Percentiles rank a stretch among this genome's conserved stretches.
phyloP scores from a whole-genome alignment of 495 filamentous ascomycete genomes.

The Talaromyces trachyspermus region DNA sequence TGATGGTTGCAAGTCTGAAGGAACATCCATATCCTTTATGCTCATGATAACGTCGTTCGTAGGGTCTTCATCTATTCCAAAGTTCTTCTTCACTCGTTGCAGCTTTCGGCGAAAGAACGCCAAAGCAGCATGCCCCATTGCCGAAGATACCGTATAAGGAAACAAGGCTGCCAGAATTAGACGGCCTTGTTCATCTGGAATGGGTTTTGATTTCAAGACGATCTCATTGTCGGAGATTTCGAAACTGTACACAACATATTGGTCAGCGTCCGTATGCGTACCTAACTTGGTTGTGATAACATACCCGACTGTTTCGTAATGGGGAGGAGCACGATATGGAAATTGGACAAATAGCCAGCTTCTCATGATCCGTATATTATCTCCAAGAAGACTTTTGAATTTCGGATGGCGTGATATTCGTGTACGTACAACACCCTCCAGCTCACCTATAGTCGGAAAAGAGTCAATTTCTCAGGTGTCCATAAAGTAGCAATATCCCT shows the following conservation, averaged over 20 bases:
- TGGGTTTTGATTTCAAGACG: slow-evolving; percentile 40
- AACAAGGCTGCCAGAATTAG: slow-evolving; percentile 25
- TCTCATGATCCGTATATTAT: slow-evolving; percentile 36
- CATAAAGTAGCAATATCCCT: slow-evolving; percentile 4
- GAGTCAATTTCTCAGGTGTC: slow-evolving; percentile 2
- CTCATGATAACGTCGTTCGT: neutral
- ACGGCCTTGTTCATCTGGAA: slow-evolving; percentile 28
- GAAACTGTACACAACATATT: slow-evolving; percentile 36
- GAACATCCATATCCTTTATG: neutral
- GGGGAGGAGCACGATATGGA: slow-evolving; percentile 50
- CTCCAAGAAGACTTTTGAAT: slow-evolving; percentile 39
- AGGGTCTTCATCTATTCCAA: neutral
- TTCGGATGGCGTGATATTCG: slow-evolving; percentile 21
- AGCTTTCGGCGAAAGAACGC: slow-evolving; percentile 25
- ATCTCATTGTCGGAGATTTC: slow-evolving; percentile 47
- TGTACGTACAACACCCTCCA: slow-evolving; percentile 37
- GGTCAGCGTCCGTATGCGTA: neutral
- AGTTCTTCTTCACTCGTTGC: slow-evolving; percentile 15
- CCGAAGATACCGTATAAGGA: slow-evolving; percentile 28
- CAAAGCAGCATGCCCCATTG: slow-evolving; percentile 29
- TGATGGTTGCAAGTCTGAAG: slow-evolving; percentile 11
- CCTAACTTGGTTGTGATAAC: no score
- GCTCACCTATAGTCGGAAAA: slow-evolving; percentile 35
- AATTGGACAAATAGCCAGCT: slow-evolving; percentile 56
- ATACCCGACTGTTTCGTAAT: slow-evolving; percentile 55